Percentiles rank a stretch among this genome's conserved stretches.
phyloP scores from a whole-genome alignment of 306 rosid species.

The Oxytropis ochrocephala region DNA sequence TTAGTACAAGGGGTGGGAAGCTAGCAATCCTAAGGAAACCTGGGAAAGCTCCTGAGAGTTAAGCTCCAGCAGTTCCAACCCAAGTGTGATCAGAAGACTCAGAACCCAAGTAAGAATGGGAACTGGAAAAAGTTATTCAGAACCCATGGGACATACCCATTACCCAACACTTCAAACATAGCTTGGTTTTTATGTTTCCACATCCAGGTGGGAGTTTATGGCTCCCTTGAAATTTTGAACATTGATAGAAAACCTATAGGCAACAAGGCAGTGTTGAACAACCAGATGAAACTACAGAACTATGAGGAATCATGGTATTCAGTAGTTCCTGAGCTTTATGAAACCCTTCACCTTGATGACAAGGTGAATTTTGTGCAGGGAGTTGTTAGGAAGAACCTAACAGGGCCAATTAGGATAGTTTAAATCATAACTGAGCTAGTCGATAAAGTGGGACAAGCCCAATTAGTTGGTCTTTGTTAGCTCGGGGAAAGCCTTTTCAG shows the following conservation, averaged over 20 bases:
- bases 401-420: neutral
- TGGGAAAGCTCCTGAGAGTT: neutral
- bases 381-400: neutral
- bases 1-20: neutral
- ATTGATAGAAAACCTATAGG: neutral
- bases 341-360: neutral
- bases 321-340: neutral
- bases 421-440: neutral
- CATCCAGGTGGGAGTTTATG: neutral
- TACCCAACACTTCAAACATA: neutral
- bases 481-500: neutral
- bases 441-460: neutral
- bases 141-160: neutral
- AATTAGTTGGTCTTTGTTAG: neutral
- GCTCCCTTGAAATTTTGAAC: neutral
- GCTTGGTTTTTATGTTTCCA: neutral
- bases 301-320: neutral
- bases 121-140: neutral
- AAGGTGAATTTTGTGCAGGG: neutral
- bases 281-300: neutral
- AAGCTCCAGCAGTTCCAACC: neutral
- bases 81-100: neutral
- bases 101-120: neutral
- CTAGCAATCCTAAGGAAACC: neutral
- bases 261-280: neutral